These are phyloP conservation scores for Tylopilus sp. DNA, from an alignment of 768 basidiomycete genomes.

Conservation along the genomic window DNA sequence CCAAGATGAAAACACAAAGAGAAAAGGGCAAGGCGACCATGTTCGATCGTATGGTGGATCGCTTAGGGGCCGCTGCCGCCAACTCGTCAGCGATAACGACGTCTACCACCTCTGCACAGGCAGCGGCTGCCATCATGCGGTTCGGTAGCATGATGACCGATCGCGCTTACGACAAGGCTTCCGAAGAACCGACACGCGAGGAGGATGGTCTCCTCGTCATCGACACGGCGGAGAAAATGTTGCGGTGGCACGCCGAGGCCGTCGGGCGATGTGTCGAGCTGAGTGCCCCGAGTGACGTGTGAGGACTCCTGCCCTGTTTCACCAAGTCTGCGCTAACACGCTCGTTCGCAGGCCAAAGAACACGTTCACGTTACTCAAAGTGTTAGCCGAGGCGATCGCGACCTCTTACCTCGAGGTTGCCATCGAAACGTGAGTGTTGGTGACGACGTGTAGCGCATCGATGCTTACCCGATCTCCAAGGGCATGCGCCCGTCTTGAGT, in stretches of 20 bases:
- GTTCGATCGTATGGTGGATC: conserved; percentile 91
- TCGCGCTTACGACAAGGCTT: conserved; percentile 45
- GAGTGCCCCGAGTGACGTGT: conserved; percentile 81
- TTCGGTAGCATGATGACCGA: conserved; percentile 76
- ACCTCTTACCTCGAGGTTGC: conserved; percentile 87
- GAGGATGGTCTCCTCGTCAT: conserved; percentile 81
- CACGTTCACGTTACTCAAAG: conserved; percentile 75
- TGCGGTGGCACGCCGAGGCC: conserved; percentile 98
- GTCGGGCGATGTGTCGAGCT: conserved; percentile 93
- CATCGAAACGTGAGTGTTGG: conserved; percentile 78
- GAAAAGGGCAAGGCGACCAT: conserved; percentile 61
- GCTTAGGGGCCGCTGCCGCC: conserved; percentile 70
- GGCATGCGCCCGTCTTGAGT: conserved; percentile 66
- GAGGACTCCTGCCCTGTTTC: conserved; percentile 27
- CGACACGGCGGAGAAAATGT: conserved; percentile 80
- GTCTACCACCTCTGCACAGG: conserved; percentile 73
- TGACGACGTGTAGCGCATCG: not conserved
- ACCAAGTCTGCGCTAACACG: conserved; percentile 2
- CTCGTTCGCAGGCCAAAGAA: conserved; percentile 71
- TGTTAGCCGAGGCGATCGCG: conserved; percentile 84
- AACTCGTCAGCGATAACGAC: conserved; percentile 56
- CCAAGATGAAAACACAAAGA: conserved; percentile 57
- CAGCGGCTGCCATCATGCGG: conserved; percentile 85
- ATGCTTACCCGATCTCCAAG: conserved; percentile 38
- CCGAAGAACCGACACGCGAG: conserved; percentile 70